Base-by-base conservation (phyloP, 768 basidiomycete genomes). In the Leccinum incarnatum region DNA sequence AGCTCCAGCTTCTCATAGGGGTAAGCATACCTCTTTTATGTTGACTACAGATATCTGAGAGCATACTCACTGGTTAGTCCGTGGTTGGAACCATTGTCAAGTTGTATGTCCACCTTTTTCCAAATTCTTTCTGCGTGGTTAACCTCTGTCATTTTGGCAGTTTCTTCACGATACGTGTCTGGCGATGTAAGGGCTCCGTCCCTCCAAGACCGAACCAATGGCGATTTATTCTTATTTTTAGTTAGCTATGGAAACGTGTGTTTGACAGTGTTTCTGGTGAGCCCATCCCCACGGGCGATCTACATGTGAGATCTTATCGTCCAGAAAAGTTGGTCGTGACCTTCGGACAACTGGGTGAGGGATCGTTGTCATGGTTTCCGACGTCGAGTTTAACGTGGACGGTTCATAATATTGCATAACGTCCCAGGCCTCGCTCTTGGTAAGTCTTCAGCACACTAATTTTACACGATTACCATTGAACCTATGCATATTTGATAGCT, bases 91-190 rank as follows among this genome's bases (percentile, higher is more conserved):
- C 75, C 4, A 70, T 83, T n/a, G 85, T 86, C 37, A 84, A 83
- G 73, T 67, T 74, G 84, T 85, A 56, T 50, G 82, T 73, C 11
- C 45, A 34, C 27, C 4, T 12, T 52, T 37, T 48, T 25, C 48
- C 17, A 5, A 4, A 5, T 25, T 23, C 17, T 5, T 60, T 47
- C n/a, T 21, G 7, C 14, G 19, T 30, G 23, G 49, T 53, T 23
- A 21, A 12, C 45, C 36, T 34, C 52, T 9, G 54, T 34, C 23
- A 2, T 27, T 51, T 51, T 25, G 34, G 17, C 53, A 86, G 84
- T 40, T 77, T 78, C 51, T 87, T 85, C 58, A 76, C 82, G 1
- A 73, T 85, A 71, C 81, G 85, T 14, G 84, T 86, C 12, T 87
- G 83, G 83, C 72, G 83, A 69, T 87, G 85, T 85, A 69, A 58